Base-by-base conservation (phyloP, 805 yeast species). In the Starmerella cellae region DNA sequence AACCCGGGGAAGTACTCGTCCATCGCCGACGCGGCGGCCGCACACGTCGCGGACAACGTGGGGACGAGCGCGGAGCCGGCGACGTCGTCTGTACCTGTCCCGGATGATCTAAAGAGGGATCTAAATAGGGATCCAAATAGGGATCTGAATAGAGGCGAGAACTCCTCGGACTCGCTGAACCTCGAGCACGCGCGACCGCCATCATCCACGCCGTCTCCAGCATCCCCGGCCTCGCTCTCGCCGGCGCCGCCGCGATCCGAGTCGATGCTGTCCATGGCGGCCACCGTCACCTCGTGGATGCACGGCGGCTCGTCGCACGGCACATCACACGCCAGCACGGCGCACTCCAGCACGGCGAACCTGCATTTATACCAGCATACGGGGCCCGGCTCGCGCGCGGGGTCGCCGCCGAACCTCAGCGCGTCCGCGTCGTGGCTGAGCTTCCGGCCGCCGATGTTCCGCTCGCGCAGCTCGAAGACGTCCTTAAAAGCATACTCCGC, bases 1-100 rank as follows among this genome's bases (percentile, higher is more conserved):
- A 40, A 37, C 23, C 55, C 53, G 11, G 63, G 53, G 10, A 50
- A 52, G 37, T 51, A 47, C 37, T 39, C 45, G n/a, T 46, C 46
- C 1, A 52, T 55, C 0, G 38, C 43, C 11, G 51, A 45, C 18
- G 44, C 47, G 6, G 45, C 41, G 19, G 41, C 42, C 13, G 49
- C 39, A 5, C 33, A 42, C 14, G 39, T 42, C 16, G 44, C 42
- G 17, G 41, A 38, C 10, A 16, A 6, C 5, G 34, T 20, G 13
- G 20, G 21, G 20, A 21, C 21, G 21, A 6, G 17, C 13, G 21
- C 4, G 21, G 21, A 16, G 14, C 16, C 10, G 27, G 19, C 36
- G n/a, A 10, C 24, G 17, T 26, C 28, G 11, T 10, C 28, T 9
- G 28, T 13, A 10, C 9, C 9, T 13, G 13, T 13, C 28, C 28